A percentile compares a stretch with the other conserved stretches of the same genome.
Conservation (phyloP, 257 asterid genomes). For the Fraxinus pennsylvanica region DNA sequence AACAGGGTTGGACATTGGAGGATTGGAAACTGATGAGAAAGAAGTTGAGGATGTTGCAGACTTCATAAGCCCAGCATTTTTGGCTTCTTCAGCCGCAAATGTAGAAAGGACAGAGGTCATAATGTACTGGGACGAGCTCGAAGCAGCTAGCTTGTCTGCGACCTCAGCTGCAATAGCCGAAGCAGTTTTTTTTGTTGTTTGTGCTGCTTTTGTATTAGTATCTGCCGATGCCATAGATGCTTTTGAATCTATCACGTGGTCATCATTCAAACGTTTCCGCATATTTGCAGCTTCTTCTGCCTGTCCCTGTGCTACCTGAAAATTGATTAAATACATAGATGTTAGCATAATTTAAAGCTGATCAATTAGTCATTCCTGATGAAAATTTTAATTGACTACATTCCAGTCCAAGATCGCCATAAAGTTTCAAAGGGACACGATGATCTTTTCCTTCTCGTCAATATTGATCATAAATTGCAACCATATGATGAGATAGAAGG, state of each 20-base stretch:
- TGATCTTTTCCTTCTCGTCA: no score
- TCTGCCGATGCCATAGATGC: slow-evolving; percentile 33
- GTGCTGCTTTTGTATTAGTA: slow-evolving; percentile 37
- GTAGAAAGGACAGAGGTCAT: slow-evolving; percentile 89
- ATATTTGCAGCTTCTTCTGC: slow-evolving; percentile 59
- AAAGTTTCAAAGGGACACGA: no score
- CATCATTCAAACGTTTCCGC: slow-evolving; percentile 57
- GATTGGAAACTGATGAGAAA: slow-evolving; percentile 34
- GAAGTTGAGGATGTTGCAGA: slow-evolving; percentile 51
- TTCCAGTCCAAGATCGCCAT: no score
- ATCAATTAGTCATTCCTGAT: no score
- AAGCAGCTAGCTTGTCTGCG: slow-evolving; percentile 84
- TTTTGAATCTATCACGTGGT: slow-evolving; percentile 46
- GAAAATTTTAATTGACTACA: no score
- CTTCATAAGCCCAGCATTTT: slow-evolving; percentile 60
- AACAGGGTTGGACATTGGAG: slow-evolving; percentile 31
- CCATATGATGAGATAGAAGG: no score
- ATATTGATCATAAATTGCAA: no score
- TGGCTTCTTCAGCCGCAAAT: slow-evolving; percentile 90
- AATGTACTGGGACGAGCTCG: slow-evolving; percentile 84
- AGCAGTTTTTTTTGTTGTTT: slow-evolving; percentile 63
- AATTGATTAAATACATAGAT: slow-evolving; percentile 10
- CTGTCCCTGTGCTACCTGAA: slow-evolving; percentile 83
- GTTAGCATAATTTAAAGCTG: background rate
- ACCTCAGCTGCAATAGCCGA: slow-evolving; percentile 89